Evolutionary conservation across 306 rosid species (phyloP).

Genomic region (Sophora flavescens): DNA sequence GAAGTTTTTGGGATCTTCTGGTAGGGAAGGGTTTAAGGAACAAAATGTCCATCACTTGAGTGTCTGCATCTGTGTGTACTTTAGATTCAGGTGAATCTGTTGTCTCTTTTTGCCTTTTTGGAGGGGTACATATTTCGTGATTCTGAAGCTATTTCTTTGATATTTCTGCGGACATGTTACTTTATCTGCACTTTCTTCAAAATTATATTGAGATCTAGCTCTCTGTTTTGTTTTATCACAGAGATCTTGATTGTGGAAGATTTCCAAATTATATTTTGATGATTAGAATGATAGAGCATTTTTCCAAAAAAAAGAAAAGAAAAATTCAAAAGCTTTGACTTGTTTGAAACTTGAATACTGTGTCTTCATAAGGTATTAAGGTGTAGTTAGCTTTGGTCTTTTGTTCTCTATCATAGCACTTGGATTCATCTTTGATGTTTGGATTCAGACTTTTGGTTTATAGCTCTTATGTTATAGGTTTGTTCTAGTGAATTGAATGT

Average conservation of each 20-base stretch:
- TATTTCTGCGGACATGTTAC: not conserved
- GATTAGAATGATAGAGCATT: not conserved
- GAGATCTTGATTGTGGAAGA: not conserved
- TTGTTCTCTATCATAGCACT: not conserved
- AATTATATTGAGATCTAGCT: constrained; percentile 24
- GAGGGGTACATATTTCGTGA: no score
- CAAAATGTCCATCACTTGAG: not conserved
- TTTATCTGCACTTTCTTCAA: not conserved
- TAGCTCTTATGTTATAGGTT: constrained; percentile 13
- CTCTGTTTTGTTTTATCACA: constrained; percentile 13
- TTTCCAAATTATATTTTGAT: not conserved
- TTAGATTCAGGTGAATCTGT: constrained; percentile 36
- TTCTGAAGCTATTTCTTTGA: no score
- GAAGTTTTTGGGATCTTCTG: constrained; percentile 40
- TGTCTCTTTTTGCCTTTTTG: not conserved
- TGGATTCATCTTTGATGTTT: constrained; percentile 26
- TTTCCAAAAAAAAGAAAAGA: not conserved
- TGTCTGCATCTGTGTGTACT: constrained; percentile 33
- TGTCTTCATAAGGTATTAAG: constrained; percentile 4
- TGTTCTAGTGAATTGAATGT: constrained; percentile 1
- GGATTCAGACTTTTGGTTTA: constrained; percentile 29
- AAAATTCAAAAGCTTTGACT: constrained; percentile 22
- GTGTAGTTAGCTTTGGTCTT: not conserved
- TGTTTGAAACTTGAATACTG: constrained; percentile 32
- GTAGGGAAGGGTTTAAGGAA: constrained; percentile 34